Conservation (phyloP, 2,329 filamentous ascomycete genomes). For the Trichoderma sp. region DNA sequence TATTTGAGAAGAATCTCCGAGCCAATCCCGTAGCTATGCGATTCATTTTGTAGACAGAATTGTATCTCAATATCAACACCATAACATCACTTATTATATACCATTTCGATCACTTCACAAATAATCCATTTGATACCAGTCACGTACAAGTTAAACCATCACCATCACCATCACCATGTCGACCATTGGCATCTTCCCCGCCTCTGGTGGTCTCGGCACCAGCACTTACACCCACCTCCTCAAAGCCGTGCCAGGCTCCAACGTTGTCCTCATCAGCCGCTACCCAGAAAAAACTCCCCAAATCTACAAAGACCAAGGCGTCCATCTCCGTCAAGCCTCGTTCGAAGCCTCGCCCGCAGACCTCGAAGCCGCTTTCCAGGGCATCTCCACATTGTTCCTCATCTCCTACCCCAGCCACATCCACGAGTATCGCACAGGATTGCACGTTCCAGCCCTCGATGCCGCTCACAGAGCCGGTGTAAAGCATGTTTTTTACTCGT, state of each 20-base stretch:
- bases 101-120: background rate
- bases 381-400: background rate
- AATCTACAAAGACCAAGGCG: background rate
- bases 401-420: slow-evolving; percentile 10
- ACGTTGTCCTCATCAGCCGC: slow-evolving; percentile 6
- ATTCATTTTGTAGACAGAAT: background rate
- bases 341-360: background rate
- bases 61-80: background rate
- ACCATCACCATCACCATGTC: background rate
- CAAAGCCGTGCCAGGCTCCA: background rate
- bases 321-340: background rate
- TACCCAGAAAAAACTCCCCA: slow-evolving; percentile 2
- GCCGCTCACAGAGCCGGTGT: slow-evolving; percentile 8
- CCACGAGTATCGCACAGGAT: background rate
- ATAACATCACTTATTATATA: background rate
- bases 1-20: background rate
- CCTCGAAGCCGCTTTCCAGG: slow-evolving; percentile 1
- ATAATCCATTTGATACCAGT: background rate
- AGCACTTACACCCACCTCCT: slow-evolving; percentile 16
- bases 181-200: slow-evolving; percentile 9
- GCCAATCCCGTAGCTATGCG: background rate
- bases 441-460: background rate
- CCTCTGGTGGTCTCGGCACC: slow-evolving; percentile 11
- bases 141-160: background rate
- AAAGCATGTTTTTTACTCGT: slow-evolving; percentile 12